These are phyloP conservation scores for Beauveria sp. DNA, from an alignment of 2,329 filamentous ascomycete species.

Conservation along the genomic window DNA sequence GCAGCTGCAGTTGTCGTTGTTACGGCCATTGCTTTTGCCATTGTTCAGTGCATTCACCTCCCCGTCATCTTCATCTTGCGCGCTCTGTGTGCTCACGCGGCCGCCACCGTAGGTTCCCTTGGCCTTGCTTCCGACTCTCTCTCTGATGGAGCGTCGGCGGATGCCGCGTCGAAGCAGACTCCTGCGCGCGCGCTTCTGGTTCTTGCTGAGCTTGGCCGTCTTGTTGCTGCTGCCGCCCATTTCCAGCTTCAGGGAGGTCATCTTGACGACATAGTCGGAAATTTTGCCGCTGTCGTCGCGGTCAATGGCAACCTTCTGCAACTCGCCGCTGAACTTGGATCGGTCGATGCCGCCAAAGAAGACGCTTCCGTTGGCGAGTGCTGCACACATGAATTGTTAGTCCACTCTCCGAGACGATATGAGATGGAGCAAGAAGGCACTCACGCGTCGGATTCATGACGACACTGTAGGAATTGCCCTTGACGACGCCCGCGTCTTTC, in stretches of 20 bases:
- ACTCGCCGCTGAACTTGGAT: background rate
- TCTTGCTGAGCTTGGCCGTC: background rate
- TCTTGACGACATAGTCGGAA: background rate
- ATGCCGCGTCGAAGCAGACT: background rate
- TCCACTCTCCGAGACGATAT: background rate
- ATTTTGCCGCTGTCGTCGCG: background rate
- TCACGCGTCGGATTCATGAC: constrained; percentile 2
- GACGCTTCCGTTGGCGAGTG: constrained; percentile 1
- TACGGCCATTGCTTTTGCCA: background rate
- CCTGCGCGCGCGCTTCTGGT: background rate
- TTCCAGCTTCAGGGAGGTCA: background rate
- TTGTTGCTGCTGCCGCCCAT: background rate
- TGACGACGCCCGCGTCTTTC: background rate
- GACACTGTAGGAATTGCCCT: background rate
- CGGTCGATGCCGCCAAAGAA: constrained; percentile 7
- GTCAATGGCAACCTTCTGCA: background rate
- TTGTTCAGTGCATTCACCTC: background rate
- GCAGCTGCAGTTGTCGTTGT: too few relatives aligned
- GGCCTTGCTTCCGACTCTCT: background rate
- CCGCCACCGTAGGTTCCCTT: background rate
- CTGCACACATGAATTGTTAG: background rate
- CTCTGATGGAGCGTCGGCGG: background rate
- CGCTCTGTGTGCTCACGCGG: background rate
- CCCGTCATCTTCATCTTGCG: background rate
- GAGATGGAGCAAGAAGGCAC: background rate